Evolutionary conservation across 1,139 yeast genomes (phyloP), one percentile per base, ranked within the genome.

Genomic region (Taphrina confusa): DNA sequence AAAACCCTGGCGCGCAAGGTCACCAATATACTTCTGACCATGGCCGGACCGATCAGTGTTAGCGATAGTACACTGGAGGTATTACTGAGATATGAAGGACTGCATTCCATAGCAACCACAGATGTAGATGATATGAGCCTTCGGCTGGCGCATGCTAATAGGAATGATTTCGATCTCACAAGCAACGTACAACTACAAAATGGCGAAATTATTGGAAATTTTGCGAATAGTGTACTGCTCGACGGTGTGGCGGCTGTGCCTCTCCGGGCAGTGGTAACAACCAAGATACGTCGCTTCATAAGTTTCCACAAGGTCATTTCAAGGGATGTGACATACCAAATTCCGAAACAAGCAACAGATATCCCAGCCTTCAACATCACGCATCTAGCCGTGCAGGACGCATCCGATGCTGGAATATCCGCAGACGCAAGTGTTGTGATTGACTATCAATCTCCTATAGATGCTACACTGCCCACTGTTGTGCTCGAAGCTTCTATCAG

Each of bases 301-400:
- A 31, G 49, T 11, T 8, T 44, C 12, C 50, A 36, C 11, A 42
- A 27, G 31, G 25, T 34, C 16, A 23, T 54, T 3, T n/a, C 39
- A 14, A 37, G 45, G 28, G 23, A n/a, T 3, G 2, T 54, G 1
- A 18, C 4, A 3, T 54, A 54, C 45, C 20, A 31, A 12, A 34
- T 54, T 16, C 58, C 58, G 2, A 8, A 33, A 6, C 28, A 33
- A 2, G 12, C 34, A 1, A 2, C 31, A 11, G 51, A 27, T 9
- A 12, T 44, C 9, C 58, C 58, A 9, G 20, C 42, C 9, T 44
- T 33, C 20, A 44, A 54, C 34, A 31, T 54, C 31, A 42, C 58
- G 5, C 51, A 25, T 2, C 33, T 54, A 3, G 16, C 23, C 16
- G 45, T 54, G 16, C 9, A 33, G 34, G 58, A 54, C 27, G 31